These are phyloP conservation scores for Dryas integrifolia DNA, from an alignment of 331 rosid species.

Conservation along the genomic window DNA sequence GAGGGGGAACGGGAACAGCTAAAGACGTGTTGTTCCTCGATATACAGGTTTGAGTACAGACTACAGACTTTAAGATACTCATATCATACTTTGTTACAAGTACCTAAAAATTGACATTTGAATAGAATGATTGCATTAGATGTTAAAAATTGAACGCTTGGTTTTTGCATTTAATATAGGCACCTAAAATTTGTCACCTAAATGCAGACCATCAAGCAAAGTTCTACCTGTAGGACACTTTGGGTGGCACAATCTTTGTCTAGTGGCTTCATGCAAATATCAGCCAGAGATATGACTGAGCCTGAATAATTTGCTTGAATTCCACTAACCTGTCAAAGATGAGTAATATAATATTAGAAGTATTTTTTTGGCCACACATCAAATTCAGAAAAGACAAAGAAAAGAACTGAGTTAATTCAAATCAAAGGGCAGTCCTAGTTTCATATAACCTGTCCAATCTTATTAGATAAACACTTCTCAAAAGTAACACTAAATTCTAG, in stretches of 20 bases:
- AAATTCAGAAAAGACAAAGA: neutral
- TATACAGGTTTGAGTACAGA: neutral
- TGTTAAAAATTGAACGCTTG: neutral
- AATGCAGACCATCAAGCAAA: constrained; percentile 23
- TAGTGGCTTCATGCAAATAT: constrained; percentile 96
- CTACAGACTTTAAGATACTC: neutral
- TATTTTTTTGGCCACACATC: constrained; percentile 15
- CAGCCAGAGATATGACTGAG: constrained; percentile 58
- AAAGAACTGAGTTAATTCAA: neutral
- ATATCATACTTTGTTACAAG: neutral
- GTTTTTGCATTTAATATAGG: neutral
- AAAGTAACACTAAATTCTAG: neutral
- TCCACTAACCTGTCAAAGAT: constrained; percentile 66
- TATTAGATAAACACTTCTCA: neutral
- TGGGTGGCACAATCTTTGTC: constrained; percentile 93
- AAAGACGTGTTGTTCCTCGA: neutral
- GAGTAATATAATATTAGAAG: neutral
- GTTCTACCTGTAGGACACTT: constrained; percentile 81
- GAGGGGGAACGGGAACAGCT: neutral
- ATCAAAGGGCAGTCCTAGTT: neutral
- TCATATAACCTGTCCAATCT: constrained; percentile 1
- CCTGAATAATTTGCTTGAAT: constrained; percentile 79
- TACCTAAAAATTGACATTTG: neutral
- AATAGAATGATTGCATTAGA: neutral
- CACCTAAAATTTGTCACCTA: neutral